Percentiles rank a stretch among this genome's conserved stretches.
These are phyloP conservation scores for Bryum argenteum DNA, from an alignment of 225 moss, liverwort and hornwort genomes.

Conservation along the genomic window DNA sequence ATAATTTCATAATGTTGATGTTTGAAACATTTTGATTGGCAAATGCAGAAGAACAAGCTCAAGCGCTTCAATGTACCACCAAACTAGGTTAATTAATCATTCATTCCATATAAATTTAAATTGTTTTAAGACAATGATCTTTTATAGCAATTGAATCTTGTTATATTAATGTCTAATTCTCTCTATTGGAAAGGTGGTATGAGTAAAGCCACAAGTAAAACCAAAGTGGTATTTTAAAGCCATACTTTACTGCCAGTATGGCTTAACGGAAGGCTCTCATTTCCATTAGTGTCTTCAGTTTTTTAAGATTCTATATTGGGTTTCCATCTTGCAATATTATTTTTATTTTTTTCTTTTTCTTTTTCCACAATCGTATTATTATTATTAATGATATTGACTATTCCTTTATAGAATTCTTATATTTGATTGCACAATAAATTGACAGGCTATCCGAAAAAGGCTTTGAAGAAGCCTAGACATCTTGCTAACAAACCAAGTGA, in stretches of 20 bases:
- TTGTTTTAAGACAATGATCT: background rate
- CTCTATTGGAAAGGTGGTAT: too few relatives aligned
- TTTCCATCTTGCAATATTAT: too few relatives aligned
- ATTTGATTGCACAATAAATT: background rate
- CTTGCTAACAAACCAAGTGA: constrained; percentile 42
- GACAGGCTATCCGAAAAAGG: constrained; percentile 18
- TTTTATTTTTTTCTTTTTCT: too few relatives aligned
- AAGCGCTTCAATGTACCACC: constrained; percentile 15
- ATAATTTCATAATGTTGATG: background rate
- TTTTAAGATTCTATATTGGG: too few relatives aligned
- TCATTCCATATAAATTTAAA: background rate
- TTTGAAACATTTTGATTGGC: background rate
- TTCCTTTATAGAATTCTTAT: accelerated
- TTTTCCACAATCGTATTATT: too few relatives aligned
- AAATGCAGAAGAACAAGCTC: constrained; percentile 37
- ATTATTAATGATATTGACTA: background rate
- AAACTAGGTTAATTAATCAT: constrained; percentile 29
- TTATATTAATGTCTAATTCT: too few relatives aligned
- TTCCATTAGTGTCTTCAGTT: too few relatives aligned
- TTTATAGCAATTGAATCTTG: too few relatives aligned
- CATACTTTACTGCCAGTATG: too few relatives aligned
- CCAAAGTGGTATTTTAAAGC: too few relatives aligned
- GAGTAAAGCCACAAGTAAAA: too few relatives aligned
- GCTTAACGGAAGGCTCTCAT: too few relatives aligned
- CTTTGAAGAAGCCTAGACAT: constrained; percentile 18